Percentiles rank a stretch among this genome's conserved stretches.
Conservation (phyloP, 2,329 filamentous ascomycete species). For the Arthrobotrys pseudoclavata region DNA sequence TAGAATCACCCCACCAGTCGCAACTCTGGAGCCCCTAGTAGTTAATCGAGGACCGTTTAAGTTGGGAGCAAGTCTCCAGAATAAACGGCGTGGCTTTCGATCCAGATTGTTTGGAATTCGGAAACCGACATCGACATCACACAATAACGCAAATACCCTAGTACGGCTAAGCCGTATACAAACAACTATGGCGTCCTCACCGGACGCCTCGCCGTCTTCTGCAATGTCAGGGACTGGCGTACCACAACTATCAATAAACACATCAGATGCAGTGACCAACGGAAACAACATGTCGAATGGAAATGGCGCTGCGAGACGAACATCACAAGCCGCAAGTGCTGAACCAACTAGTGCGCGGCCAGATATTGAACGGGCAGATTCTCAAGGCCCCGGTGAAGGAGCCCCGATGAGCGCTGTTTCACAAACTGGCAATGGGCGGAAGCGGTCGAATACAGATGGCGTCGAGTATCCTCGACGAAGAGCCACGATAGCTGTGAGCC, state of each 20-base stretch:
- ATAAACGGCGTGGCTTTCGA: constrained; percentile 59
- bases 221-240: constrained; percentile 55
- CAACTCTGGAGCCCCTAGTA: constrained; percentile 60
- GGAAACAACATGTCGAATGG: constrained; percentile 51
- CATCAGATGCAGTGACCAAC: constrained; percentile 54
- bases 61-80: constrained; percentile 58
- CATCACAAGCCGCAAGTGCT: constrained; percentile 44
- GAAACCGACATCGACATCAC: constrained; percentile 56
- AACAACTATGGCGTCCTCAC: constrained; percentile 58
- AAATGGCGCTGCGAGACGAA: constrained; percentile 36
- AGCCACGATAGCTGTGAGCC: constrained; percentile 75
- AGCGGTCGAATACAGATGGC: constrained; percentile 71
- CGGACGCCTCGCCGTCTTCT: constrained; percentile 56
- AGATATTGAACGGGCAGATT: constrained; percentile 61
- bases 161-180: constrained; percentile 60
- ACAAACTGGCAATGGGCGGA: constrained; percentile 72
- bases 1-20: constrained; percentile 49
- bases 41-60: constrained; percentile 57
- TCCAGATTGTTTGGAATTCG: constrained; percentile 58
- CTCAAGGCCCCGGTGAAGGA: constrained; percentile 61
- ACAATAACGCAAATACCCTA: constrained; percentile 59
- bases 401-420: constrained; percentile 65
- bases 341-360: constrained; percentile 42
- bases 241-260: constrained; percentile 58
- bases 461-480: constrained; percentile 76